Evolutionary conservation across 352 stramenopile species (phyloP).

Genomic region (Globisporangium echinulatum): DNA sequence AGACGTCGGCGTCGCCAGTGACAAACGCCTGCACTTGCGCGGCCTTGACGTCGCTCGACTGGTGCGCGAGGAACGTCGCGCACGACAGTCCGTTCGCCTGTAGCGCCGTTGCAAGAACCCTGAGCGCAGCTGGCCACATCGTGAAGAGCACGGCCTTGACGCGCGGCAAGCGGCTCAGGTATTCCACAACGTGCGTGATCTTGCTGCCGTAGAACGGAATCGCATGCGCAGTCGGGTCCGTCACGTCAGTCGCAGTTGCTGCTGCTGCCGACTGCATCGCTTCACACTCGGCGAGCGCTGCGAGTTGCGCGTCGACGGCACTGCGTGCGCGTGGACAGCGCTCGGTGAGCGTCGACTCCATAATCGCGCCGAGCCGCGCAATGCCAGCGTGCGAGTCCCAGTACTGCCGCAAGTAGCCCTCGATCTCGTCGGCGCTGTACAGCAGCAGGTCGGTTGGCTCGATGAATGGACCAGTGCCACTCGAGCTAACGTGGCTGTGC

Average conservation of each 20-base stretch:
- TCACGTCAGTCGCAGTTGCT: conserved; percentile 2
- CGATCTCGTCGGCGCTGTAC: conserved; percentile 54
- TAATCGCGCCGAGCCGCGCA: conserved; percentile 35
- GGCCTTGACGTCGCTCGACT: conserved; percentile 75
- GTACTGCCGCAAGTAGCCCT: conserved; percentile 63
- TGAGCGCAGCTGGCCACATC: conserved; percentile 68
- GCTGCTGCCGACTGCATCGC: conserved; percentile 19
- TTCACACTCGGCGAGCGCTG: conserved; percentile 44
- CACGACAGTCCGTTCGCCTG: conserved; percentile 45
- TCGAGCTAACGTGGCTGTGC: conserved; percentile 41
- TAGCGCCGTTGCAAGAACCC: conserved; percentile 58
- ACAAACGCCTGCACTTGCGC: conserved; percentile 63
- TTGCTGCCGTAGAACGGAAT: conserved; percentile 65
- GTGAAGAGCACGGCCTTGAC: conserved; percentile 81
- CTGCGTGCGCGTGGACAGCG: conserved; percentile 39
- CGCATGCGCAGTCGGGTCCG: background rate
- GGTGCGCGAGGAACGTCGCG: conserved; percentile 67
- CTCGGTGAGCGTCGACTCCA: conserved; percentile 56
- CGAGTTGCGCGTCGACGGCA: conserved; percentile 45
- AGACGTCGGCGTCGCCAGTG: conserved; percentile 49
- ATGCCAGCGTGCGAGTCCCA: conserved; percentile 31
- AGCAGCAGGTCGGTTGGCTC: conserved; percentile 61
- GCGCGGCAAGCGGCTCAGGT: conserved; percentile 37
- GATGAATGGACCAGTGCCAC: conserved; percentile 19
- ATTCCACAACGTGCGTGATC: conserved; percentile 62